phyloP scores from a whole-genome alignment of 2,329 filamentous ascomycete genomes.

The Pezicula carpinea region DNA sequence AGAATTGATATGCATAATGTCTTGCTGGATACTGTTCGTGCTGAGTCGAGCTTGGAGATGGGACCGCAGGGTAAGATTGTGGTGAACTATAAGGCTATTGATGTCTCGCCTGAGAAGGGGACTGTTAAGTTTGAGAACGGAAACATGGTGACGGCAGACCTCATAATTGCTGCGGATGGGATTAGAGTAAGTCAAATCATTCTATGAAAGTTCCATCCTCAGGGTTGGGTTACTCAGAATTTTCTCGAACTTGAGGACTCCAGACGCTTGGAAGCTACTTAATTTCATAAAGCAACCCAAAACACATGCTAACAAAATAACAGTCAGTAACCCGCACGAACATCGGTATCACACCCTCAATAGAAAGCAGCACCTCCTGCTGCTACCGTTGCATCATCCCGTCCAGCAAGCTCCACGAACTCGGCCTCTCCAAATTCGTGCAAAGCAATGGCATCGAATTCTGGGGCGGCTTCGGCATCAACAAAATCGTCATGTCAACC shows the following conservation, averaged over 20 bases:
- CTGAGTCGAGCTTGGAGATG: conserved; percentile 41
- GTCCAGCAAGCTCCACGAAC: conserved; percentile 53
- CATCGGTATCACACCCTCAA: conserved; percentile 52
- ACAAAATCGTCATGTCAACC: conserved; percentile 66
- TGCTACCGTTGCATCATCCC: conserved; percentile 62
- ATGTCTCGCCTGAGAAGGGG: conserved; percentile 33
- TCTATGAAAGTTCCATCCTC: no score
- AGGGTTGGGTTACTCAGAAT: no score
- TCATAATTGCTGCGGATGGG: conserved; percentile 36
- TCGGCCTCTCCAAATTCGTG: conserved; percentile 60
- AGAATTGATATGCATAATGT: conserved; percentile 62
- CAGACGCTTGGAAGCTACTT: no score
- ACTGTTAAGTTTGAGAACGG: conserved; percentile 35
- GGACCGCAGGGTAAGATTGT: conserved; percentile 47
- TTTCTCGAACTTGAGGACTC: no score
- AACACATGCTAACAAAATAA: not conserved
- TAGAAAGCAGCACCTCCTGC: conserved; percentile 54
- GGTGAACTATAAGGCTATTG: conserved; percentile 47
- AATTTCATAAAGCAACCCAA: not conserved
- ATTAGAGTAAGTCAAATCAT: conserved; percentile 46
- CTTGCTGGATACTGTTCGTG: conserved; percentile 53
- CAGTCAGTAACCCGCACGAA: conserved; percentile 50
- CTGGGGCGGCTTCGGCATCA: conserved; percentile 62
- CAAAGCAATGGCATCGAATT: conserved; percentile 59
- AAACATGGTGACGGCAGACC: conserved; percentile 23